Evolutionary conservation across 768 basidiomycete genomes (phyloP).

Genomic region (Boletus sensibilis): DNA sequence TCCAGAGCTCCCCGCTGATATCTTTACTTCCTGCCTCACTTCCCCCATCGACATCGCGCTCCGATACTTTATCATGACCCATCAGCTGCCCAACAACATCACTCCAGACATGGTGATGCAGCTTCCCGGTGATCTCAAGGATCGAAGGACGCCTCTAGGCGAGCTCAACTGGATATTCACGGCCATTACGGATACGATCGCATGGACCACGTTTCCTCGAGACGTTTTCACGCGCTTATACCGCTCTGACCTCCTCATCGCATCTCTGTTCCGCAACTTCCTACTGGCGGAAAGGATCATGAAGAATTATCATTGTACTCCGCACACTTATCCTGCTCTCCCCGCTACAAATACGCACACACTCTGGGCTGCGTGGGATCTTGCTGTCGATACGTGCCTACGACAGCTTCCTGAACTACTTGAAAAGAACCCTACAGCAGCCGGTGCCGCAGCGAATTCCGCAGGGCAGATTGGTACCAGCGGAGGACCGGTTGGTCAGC

Average conservation of each 20-base stretch:
- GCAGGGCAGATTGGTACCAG: slow-evolving; percentile 11
- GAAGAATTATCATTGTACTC: slow-evolving; percentile 97
- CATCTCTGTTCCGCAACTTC: slow-evolving; percentile 96
- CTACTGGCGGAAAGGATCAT: slow-evolving; percentile 96
- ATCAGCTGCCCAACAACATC: slow-evolving; percentile 77
- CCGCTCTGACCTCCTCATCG: slow-evolving; percentile 92
- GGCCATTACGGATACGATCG: slow-evolving; percentile 97
- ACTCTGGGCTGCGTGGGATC: slow-evolving; percentile 97
- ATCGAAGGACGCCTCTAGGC: slow-evolving; percentile 91
- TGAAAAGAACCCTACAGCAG: slow-evolving; percentile 34
- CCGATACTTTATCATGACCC: slow-evolving; percentile 89
- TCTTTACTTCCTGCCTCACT: slow-evolving; percentile 97
- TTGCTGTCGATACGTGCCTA: slow-evolving; percentile 91
- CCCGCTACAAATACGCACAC: slow-evolving; percentile 96
- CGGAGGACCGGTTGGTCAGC: slow-evolving; percentile 18
- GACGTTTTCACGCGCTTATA: slow-evolving; percentile 93
- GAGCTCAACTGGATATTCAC: slow-evolving; percentile 99
- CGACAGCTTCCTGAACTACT: slow-evolving; percentile 89
- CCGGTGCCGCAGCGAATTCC: slow-evolving; percentile 23
- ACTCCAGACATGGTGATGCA: slow-evolving; percentile 91
- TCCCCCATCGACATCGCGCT: slow-evolving; percentile 98
- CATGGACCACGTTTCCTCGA: slow-evolving; percentile 95
- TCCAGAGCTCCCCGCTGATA: slow-evolving; percentile 94
- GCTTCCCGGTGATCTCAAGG: slow-evolving; percentile 95
- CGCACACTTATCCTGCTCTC: slow-evolving; percentile 87